Conservation (phyloP, 2,329 filamentous ascomycete genomes). For the Claviceps humidiphila region DNA sequence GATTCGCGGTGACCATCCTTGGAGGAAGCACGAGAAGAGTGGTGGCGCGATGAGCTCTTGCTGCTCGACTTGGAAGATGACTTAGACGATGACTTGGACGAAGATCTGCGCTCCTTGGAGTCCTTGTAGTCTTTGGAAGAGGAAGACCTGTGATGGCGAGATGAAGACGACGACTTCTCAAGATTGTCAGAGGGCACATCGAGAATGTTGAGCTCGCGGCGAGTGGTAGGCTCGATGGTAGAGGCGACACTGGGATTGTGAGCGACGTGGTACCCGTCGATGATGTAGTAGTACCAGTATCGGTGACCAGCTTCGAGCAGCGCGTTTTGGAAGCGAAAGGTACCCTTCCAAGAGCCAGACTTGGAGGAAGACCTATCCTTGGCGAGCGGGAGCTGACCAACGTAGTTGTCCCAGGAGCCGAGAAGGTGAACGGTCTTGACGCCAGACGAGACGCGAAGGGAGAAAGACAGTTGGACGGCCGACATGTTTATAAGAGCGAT, state of each 20-base stretch:
- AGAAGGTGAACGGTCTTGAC: slow-evolving; percentile 96
- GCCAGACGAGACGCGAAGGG: slow-evolving; percentile 90
- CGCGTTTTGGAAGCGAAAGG: slow-evolving; percentile 84
- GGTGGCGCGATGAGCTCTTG: slow-evolving; percentile 29
- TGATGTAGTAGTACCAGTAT: slow-evolving; percentile 99
- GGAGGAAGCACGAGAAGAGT: slow-evolving; percentile 24
- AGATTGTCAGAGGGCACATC: slow-evolving; percentile 56
- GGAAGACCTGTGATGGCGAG: slow-evolving; percentile 16
- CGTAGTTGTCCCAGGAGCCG: slow-evolving; percentile 97
- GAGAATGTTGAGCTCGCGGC: slow-evolving; percentile 94
- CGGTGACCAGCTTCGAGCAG: slow-evolving; percentile 79
- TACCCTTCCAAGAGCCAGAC: slow-evolving; percentile 86
- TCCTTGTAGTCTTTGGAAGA: slow-evolving; percentile 1
- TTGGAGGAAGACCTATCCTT: slow-evolving; percentile 75
- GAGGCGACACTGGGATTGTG: slow-evolving; percentile 87
- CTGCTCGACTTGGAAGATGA: slow-evolving; percentile 16
- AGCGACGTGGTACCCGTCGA: slow-evolving; percentile 95
- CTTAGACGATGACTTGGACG: not conserved
- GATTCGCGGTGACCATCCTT: slow-evolving; percentile 29
- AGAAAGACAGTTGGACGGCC: slow-evolving; percentile 86
- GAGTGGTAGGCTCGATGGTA: slow-evolving; percentile 89
- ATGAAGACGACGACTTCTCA: slow-evolving; percentile 30
- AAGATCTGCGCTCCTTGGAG: slow-evolving; percentile 11
- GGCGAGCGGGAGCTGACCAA: slow-evolving; percentile 83
- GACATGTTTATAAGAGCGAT: slow-evolving; percentile 49